These are phyloP conservation scores for Boletus rubescentipes DNA, from an alignment of 768 basidiomycete genomes.

Conservation along the genomic window DNA sequence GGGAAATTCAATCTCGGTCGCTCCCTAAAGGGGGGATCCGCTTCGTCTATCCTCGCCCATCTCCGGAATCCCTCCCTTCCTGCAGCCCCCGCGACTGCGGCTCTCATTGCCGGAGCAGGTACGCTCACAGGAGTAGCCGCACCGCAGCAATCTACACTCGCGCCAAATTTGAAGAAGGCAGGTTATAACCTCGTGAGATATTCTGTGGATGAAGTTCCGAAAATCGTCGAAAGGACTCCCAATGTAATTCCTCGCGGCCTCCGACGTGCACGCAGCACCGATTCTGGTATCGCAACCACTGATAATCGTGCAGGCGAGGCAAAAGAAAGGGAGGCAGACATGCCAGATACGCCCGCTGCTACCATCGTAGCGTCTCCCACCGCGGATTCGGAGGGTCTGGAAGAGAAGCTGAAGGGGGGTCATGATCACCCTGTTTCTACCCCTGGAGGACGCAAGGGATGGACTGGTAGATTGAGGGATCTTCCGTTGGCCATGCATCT, in stretches of 20 bases:
- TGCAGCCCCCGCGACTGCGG: slow-evolving; percentile 37
- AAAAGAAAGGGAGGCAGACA: slow-evolving; percentile 11
- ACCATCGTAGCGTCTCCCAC: slow-evolving; percentile 20
- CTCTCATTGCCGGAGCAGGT: slow-evolving; percentile 69
- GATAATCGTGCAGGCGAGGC: background rate
- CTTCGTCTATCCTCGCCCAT: slow-evolving; percentile 27
- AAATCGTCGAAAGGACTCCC: background rate
- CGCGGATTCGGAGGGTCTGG: slow-evolving; percentile 2
- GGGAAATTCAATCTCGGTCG: slow-evolving; percentile 15
- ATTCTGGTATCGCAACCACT: slow-evolving; percentile 7
- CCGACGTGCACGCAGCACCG: slow-evolving; percentile 11
- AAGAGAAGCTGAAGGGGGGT: background rate
- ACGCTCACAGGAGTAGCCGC: slow-evolving; percentile 62
- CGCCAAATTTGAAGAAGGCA: slow-evolving; percentile 57
- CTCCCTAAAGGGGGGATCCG: slow-evolving; percentile 21
- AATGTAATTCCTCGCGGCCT: slow-evolving; percentile 1
- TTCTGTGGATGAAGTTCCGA: slow-evolving; percentile 17
- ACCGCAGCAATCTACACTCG: slow-evolving; percentile 45
- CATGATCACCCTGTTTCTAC: background rate
- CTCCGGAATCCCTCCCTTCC: slow-evolving; percentile 22
- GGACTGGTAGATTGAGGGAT: slow-evolving; percentile 41
- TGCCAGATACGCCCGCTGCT: slow-evolving; percentile 14
- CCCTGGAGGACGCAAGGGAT: slow-evolving; percentile 25
- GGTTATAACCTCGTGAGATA: slow-evolving; percentile 70
- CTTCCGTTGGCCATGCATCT: slow-evolving; percentile 33